These are phyloP conservation scores for Babesia divergens DNA, from an alignment of 169 alveolate genomes.

Conservation along the genomic window DNA sequence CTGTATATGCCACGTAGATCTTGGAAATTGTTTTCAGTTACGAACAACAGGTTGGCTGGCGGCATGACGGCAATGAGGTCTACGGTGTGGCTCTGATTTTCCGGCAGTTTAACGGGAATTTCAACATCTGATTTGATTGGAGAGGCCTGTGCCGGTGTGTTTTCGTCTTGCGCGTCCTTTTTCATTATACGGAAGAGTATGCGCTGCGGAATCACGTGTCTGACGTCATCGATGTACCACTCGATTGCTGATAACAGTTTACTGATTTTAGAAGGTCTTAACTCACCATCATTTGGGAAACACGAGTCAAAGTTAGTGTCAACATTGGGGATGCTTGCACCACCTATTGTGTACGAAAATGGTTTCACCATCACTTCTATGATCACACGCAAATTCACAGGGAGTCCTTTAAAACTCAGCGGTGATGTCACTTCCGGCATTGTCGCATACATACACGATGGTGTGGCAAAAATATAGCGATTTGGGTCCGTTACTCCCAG, in stretches of 20 bases:
- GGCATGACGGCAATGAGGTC: background rate
- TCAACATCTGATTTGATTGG: background rate
- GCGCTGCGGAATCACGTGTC: conserved; percentile 38
- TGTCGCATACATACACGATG: conserved; percentile 66
- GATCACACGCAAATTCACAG: conserved; percentile 30
- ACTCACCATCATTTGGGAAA: conserved; percentile 59
- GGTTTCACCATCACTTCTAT: conserved; percentile 51
- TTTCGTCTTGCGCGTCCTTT: background rate
- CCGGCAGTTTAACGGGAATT: background rate
- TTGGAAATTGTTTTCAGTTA: background rate
- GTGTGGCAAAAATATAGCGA: conserved; percentile 42
- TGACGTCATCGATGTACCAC: conserved; percentile 39
- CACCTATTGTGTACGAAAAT: conserved; percentile 2
- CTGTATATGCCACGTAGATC: background rate
- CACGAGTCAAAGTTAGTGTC: conserved; percentile 39
- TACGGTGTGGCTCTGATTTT: background rate
- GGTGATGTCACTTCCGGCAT: conserved; percentile 45
- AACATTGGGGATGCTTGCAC: conserved; percentile 11
- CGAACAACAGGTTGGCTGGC: background rate
- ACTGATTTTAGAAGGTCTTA: no score
- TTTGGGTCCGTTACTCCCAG: background rate
- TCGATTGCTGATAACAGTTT: conserved; percentile 36
- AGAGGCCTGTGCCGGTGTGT: background rate
- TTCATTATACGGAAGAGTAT: conserved; percentile 38
- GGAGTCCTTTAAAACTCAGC: conserved; percentile 36